Conservation (phyloP, 352 stramenopile species). For the Pythium aristosporum region DNA sequence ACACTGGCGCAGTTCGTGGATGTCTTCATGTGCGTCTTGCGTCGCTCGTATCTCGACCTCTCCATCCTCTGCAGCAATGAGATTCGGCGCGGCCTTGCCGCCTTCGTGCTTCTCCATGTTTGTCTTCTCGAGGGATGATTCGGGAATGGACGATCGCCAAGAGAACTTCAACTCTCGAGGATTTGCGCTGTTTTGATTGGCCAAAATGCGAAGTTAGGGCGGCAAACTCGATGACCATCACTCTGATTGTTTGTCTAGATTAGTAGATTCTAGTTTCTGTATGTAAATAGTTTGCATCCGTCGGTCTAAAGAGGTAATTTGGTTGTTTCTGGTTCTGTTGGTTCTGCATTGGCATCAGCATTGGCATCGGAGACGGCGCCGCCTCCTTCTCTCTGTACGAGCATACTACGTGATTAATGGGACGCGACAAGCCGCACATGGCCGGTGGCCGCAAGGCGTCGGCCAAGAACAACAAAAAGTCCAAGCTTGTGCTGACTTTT, state of each 20-base stretch:
- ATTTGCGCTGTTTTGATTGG: constrained; percentile 16
- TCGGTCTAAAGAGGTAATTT: constrained; percentile 2
- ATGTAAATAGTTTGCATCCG: not conserved
- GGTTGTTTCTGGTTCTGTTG: constrained; percentile 3
- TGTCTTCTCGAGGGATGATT: not conserved
- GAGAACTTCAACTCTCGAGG: constrained; percentile 18
- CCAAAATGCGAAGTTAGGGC: constrained; percentile 8
- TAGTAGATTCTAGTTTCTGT: not conserved
- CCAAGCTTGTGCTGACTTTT: constrained; percentile 86
- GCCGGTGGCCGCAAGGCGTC: constrained; percentile 36
- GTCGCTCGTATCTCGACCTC: not conserved
- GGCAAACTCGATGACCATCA: constrained; percentile 20
- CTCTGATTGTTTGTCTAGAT: constrained; percentile 4
- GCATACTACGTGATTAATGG: constrained; percentile 7
- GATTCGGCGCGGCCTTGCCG: constrained; percentile 3
- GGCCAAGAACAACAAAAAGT: constrained; percentile 76
- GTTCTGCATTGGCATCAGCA: not conserved
- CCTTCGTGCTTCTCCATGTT: constrained; percentile 3
- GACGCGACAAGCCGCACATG: constrained; percentile 24
- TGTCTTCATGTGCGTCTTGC: constrained; percentile 35
- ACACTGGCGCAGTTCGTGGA: constrained; percentile 62
- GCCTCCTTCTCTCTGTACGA: constrained; percentile 5
- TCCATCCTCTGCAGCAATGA: not conserved
- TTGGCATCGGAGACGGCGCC: not conserved
- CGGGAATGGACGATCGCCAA: not conserved